Base-by-base conservation (phyloP, 2,329 filamentous ascomycete species). In the Ophiognomonia clavigignenti-juglandacearum region DNA sequence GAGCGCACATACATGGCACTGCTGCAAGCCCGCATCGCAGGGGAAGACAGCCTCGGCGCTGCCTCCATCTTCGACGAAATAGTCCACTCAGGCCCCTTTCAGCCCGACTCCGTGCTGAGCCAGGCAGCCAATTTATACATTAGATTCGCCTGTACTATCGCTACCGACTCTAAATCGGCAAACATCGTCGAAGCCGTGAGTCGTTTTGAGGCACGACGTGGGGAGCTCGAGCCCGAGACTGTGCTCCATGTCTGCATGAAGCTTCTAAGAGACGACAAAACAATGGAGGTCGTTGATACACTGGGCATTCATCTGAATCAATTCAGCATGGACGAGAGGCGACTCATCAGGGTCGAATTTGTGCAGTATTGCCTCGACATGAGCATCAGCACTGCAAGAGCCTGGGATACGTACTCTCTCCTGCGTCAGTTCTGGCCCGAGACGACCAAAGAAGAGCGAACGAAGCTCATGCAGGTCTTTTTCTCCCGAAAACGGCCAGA, bases 211-310 rank as follows among this genome's bases (percentile, higher is more conserved):
- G 80, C 89, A 57, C 80, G 82, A 10, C 75, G 82, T 45, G 78
- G 81, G 7, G 77, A 75, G 1, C 74, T 96, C 13, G 84, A 87
- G 29, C 80, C 90, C 0, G 75, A 83, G 36, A 95, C 90, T 0
- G 79, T 93, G 1, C 80, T 83, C 6, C 76, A 80, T 0, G 72
- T 96, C n/a, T 86, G 83, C 50, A 72, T 83, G 37, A 72, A 86
- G 35, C 86, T 95, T 55, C 74, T 96, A 10, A 76, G 80, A 51
- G 82, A 85, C 34, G 85, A 88, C 57, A 87, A 95, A 60, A 75
- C 83, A 36, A 81, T 83, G 53, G 89, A 95, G 52, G 82, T 89
- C 4, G 85, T 89, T 52, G 88, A 95, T 60, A 77, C 95, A 0
- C 76, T 97, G 14, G 88, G 90, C 20, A 75, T 85, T 4, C 83